Base-by-base conservation (phyloP, 306 rosid genomes). In the Trifolium repens region DNA sequence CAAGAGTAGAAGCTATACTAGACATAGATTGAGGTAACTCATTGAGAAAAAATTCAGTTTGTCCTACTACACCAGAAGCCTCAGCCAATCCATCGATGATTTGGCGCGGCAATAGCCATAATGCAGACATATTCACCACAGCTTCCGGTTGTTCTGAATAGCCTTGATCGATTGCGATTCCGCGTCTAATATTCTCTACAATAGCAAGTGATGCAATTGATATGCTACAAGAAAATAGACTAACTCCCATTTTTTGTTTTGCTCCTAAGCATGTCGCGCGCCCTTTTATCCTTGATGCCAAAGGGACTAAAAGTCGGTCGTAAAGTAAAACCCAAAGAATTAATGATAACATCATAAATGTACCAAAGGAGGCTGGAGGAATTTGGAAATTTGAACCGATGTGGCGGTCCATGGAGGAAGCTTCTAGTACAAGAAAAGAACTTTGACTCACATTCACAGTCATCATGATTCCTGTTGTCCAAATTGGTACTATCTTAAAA, bases 381-480 rank as follows among this genome's bases (percentile, higher is more conserved):
- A 79, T 34, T 66, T 79, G 35, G 44, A 79, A 79, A 26, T 66
- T 73, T 44, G 83, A 22, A 57, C 69, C 60, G n/a, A 79, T 30
- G 79, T 79, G 74, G 10, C 83, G 64, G 64, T 79, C 53, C 83
- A 73, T 73, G 35, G 83, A 32, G 35, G 83, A 30, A 0, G 83
- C 83, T 39, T 73, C 63, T 43, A 79, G 69, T 67, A 79, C 70
- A 9, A 79, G 24, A 24, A 79, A 67, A 32, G 83, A 55, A 57
- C 70, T 19, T 17, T 72, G 74, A 17, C 70, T 66, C 1, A 66
- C 0, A 50, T 79, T 79, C 46, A 79, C 70, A 2, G 37, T 22
- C 24, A 79, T 12, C 70, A 79, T 79, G 74, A 79, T 79, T 66
- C 74, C 74, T 66, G 83, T 24, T 55, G 69, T 66, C 83, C 83